Base-by-base conservation (phyloP, 2,329 filamentous ascomycete species). In the Hypoxylon sp. region DNA sequence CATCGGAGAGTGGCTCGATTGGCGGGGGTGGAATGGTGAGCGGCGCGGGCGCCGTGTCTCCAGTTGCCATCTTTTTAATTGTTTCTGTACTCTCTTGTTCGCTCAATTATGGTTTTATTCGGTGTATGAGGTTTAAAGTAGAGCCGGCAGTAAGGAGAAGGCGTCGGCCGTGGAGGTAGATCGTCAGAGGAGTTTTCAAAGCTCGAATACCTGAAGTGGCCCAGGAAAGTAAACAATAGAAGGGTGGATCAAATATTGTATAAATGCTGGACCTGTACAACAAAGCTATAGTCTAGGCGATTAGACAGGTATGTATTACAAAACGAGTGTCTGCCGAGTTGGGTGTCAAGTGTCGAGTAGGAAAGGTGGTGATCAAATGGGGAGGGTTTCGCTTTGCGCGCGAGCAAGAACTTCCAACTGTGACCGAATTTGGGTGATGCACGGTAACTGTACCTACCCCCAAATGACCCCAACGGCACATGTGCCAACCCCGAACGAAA, bases 1-100 rank as follows among this genome's bases (percentile, higher is more conserved):
- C 86, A 69, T 83, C 82, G 74, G 87, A 86, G 70, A 81, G 80
- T 53, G 80, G 75, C 65, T 82, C 79, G 69, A 81, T 80, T 65
- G 77, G 76, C 55, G 85, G 83, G 67, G 85, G 82, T 74, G 84
- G 82, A 71, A 83, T 83, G 73, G 82, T 80, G 73, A 82, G 80
- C 76, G 82, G 80, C 73, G 85, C 80, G 74, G 83, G 83, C 76
- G 84, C 83, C 72, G 80, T 79, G 69, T 81, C 81, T 76, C 77
- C 79, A 50, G 85, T 84, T 74, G 86, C 85, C 86, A 89, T 89
- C 57, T 72, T 71, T 5, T 60, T 10, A 60, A 50, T 58, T 30
- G 17, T 46, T 23, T 11, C 30, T 21, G 13, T 28, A 19, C 32
- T 38, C 13, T 49, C n/a, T 41, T 58, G 3, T 48, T 46, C 1